These are phyloP conservation scores for Aspergillus pseudonomiae DNA, from an alignment of 2,329 filamentous ascomycete genomes.

Conservation along the genomic window DNA sequence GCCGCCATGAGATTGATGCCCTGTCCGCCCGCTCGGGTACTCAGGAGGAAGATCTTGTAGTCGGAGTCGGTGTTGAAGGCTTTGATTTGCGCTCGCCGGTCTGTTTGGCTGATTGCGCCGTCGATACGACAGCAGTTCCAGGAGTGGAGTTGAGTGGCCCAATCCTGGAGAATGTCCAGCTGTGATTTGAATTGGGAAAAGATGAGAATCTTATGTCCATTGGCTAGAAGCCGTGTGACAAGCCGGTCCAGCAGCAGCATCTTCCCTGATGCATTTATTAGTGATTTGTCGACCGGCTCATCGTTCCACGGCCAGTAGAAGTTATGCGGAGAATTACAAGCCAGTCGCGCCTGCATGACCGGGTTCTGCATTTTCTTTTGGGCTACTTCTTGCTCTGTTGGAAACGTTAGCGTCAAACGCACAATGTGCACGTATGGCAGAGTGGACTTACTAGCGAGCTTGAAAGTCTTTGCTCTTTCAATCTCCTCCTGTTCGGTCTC, in stretches of 20 bases:
- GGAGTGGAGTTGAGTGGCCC: constrained; percentile 72
- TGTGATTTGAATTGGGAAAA: constrained; percentile 97
- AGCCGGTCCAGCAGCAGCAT: constrained; percentile 92
- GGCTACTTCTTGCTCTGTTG: constrained; percentile 75
- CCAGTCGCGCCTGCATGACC: constrained; percentile 85
- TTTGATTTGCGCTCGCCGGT: constrained; percentile 70
- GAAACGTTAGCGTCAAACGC: constrained; percentile 30
- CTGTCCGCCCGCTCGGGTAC: constrained; percentile 88
- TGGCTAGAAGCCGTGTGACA: constrained; percentile 71
- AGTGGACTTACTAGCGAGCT: constrained; percentile 68
- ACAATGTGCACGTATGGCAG: background rate
- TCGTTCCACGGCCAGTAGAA: constrained; percentile 90
- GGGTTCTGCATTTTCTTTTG: constrained; percentile 93
- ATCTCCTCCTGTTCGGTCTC: constrained; percentile 62
- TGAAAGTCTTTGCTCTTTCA: constrained; percentile 68
- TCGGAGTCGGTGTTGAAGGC: constrained; percentile 69
- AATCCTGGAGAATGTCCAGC: constrained; percentile 86
- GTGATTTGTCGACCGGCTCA: constrained; percentile 71
- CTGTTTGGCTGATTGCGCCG: constrained; percentile 76
- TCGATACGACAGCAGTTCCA: constrained; percentile 92
- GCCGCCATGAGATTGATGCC: constrained; percentile 92
- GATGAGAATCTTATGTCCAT: constrained; percentile 87
- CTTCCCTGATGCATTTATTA: constrained; percentile 88
- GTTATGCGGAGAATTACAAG: constrained; percentile 92
- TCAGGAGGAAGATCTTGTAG: constrained; percentile 80